phyloP scores from a whole-genome alignment of 306 rosid species.

The Malus sieversii region DNA sequence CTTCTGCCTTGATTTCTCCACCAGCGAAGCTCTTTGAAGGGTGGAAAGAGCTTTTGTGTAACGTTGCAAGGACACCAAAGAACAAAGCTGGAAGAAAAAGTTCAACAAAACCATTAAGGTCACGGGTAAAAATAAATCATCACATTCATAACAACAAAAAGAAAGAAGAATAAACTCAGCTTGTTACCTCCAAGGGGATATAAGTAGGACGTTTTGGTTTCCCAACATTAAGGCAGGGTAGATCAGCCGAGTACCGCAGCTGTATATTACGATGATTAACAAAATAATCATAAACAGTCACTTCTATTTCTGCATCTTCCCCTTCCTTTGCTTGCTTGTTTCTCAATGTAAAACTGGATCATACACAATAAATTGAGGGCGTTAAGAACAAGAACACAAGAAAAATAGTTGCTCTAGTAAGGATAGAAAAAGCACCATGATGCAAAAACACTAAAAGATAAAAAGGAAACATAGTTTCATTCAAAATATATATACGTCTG shows the following conservation, averaged over 20 bases:
- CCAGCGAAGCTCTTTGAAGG: constrained; percentile 71
- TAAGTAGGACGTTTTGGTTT: constrained; percentile 86
- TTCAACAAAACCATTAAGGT: not conserved
- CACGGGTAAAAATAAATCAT: not conserved
- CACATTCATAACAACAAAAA: not conserved
- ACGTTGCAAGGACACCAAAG: constrained; percentile 74
- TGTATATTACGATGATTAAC: constrained; percentile 51
- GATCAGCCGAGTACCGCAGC: constrained; percentile 55
- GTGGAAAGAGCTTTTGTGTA: constrained; percentile 79
- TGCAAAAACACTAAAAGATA: not conserved
- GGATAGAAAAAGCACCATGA: not conserved
- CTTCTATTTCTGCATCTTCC: constrained; percentile 37
- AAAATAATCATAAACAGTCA: constrained; percentile 80
- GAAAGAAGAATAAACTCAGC: not conserved
- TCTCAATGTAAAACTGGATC: constrained; percentile 56
- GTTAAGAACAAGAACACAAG: not conserved
- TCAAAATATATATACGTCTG: constrained; percentile 39
- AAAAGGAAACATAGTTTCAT: not conserved
- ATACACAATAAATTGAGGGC: not conserved
- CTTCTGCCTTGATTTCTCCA: constrained; percentile 90
- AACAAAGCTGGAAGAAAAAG: constrained; percentile 48
- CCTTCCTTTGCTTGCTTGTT: constrained; percentile 35
- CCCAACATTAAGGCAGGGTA: constrained; percentile 89
- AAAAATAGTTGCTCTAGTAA: not conserved
- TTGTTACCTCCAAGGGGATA: constrained; percentile 73